Evolutionary conservation across 2,329 filamentous ascomycete genomes (phyloP), one percentile per base, ranked within the genome.

Genomic region (Tolypocladium guangdongense): DNA sequence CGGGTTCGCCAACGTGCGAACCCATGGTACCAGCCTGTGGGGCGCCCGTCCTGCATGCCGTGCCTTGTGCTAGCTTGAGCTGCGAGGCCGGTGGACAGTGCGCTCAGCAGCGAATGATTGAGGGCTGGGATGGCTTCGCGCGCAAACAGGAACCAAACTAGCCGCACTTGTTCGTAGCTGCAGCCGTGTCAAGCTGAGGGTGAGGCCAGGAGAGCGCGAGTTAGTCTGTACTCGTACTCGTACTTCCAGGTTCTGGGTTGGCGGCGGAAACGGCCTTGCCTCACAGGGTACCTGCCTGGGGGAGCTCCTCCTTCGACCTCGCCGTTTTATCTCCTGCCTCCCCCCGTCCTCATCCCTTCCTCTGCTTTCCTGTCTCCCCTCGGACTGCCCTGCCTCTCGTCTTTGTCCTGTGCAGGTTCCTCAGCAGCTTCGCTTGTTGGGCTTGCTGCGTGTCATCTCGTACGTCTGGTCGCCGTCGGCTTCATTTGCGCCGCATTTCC

Each of bases 401-500:
- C 27, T n/a, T 33, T 27, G 27, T 32, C 43, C 30, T 45, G 16
- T 45, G 24, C 24, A 24, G 24, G 24, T 24, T n/a, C n/a, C 24
- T 45, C 41, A 32, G 16, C 43, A 33, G 43, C 43, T 20, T 50
- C 36, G n/a, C 36, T 32, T 36, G 47, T 18, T n/a, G 35, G 33
- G 48, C 22, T 39, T 50, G 33, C 22, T 30, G 48, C 33, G 35
- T 33, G 30, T 36, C n/a, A 14, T 38, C 32, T 18, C 43, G 27
- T 18, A 14, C 43, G 27, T 14, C 43, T 35, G 37, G 45, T 52
- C 46, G 33, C 47, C 30, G 41, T 18, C 24, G 27, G 27, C 33
- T 7, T 46, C 39, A 47, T 39, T 18, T 47, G 52, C 49, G 48
- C 52, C 12, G 52, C 52, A 47, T 39, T 18, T 47, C 49, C 49